Percentiles rank a stretch among this genome's conserved stretches.
Evolutionary conservation across 257 asterid species (phyloP).

Genomic region (Galeopsis tetrahit): DNA sequence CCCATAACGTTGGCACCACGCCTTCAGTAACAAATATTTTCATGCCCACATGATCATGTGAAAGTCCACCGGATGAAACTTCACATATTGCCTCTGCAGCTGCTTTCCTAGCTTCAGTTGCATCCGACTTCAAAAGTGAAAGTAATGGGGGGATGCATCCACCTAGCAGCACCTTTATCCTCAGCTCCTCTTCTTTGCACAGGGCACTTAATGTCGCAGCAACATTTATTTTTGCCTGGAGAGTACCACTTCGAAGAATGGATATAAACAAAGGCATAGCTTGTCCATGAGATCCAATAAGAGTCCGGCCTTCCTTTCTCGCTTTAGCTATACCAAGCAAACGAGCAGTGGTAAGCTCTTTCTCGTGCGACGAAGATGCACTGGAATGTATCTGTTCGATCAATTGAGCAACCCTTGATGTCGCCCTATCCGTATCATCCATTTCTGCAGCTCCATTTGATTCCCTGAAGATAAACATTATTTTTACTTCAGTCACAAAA

Average conservation of each 20-base stretch:
- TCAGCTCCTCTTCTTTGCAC: constrained; percentile 76
- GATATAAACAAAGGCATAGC: constrained; percentile 88
- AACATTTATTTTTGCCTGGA: constrained; percentile 66
- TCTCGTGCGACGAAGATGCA: constrained; percentile 71
- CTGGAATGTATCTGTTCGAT: constrained; percentile 78
- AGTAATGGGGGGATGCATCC: constrained; percentile 91
- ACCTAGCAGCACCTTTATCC: constrained; percentile 85
- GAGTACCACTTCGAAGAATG: constrained; percentile 77
- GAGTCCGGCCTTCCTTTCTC: constrained; percentile 79
- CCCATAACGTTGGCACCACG: constrained; percentile 85
- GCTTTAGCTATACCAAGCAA: constrained; percentile 81
- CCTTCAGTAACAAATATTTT: constrained; percentile 82
- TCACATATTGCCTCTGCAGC: constrained; percentile 86
- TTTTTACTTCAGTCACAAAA: constrained; percentile 21
- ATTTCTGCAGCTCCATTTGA: constrained; percentile 65
- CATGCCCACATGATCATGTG: constrained; percentile 83
- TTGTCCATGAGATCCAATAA: constrained; percentile 84
- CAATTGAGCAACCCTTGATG: constrained; percentile 72
- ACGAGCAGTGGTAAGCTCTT: constrained; percentile 86
- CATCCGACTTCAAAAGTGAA: constrained; percentile 70
- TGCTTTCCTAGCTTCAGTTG: constrained; percentile 73
- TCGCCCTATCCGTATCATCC: constrained; percentile 70
- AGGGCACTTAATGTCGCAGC: constrained; percentile 71
- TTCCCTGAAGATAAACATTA: constrained; percentile 53
- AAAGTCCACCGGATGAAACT: constrained; percentile 72